phyloP scores from a whole-genome alignment of 164 flowering plant genomes.

The Aristolochia fimbriata region DNA sequence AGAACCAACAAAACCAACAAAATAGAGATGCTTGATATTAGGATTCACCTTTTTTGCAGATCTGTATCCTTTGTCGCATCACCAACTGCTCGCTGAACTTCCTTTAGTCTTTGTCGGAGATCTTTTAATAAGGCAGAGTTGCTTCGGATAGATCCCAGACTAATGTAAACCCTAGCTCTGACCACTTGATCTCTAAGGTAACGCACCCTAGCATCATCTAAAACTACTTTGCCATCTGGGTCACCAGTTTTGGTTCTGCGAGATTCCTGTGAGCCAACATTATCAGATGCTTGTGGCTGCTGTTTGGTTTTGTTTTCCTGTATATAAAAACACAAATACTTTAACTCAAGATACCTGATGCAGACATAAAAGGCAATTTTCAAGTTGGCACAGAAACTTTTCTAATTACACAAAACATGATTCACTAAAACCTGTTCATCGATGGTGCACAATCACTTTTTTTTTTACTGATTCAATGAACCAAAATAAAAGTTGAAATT shows the following conservation, averaged over 20 bases:
- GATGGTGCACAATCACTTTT: no score
- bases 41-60: slow-evolving; percentile 46
- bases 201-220: slow-evolving; percentile 46
- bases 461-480: no score
- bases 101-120: slow-evolving; percentile 61
- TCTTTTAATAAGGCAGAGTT: slow-evolving; percentile 62
- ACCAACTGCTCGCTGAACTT: slow-evolving; percentile 61
- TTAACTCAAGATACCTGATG: background rate
- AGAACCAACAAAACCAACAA: background rate
- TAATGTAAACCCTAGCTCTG: slow-evolving; percentile 57
- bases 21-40: background rate
- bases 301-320: slow-evolving; percentile 23
- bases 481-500: no score
- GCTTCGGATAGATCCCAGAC: slow-evolving; percentile 50
- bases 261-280: slow-evolving; percentile 16
- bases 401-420: background rate
- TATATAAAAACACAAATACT: background rate
- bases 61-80: slow-evolving; percentile 73
- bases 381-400: background rate
- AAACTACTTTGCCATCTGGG: slow-evolving; percentile 18
- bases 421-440: no score
- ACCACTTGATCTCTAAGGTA: slow-evolving; percentile 78
- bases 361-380: background rate
- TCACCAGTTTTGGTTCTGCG: slow-evolving; percentile 15
- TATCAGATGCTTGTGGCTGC: slow-evolving; percentile 16